Percentiles rank a stretch among this genome's conserved stretches.
These are phyloP conservation scores for Penicillium turbatum DNA, from an alignment of 495 filamentous ascomycete species.

Conservation along the genomic window DNA sequence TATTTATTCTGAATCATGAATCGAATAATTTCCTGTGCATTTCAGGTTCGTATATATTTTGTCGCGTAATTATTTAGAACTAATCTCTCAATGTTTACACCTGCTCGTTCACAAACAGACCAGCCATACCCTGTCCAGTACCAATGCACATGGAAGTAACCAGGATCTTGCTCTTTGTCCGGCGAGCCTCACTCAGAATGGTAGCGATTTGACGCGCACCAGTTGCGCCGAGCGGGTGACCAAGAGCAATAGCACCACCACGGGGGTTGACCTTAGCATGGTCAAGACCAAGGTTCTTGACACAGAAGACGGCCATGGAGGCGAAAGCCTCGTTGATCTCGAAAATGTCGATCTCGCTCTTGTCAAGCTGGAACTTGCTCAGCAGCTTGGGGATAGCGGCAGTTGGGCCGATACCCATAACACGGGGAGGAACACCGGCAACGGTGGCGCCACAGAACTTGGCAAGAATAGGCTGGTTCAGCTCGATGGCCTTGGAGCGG, in stretches of 20 bases:
- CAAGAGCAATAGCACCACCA: conserved; percentile 75
- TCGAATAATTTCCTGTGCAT: neutral
- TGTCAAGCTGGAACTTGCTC: conserved; percentile 68
- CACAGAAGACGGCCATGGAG: conserved; percentile 93
- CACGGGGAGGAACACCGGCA: conserved; percentile 80
- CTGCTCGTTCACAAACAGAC: conserved; percentile 78
- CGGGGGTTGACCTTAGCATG: conserved; percentile 84
- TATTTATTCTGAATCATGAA: neutral
- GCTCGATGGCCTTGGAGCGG: conserved; percentile 78
- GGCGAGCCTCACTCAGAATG: conserved; percentile 72
- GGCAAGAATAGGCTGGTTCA: conserved; percentile 86
- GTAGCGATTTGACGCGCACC: conserved; percentile 79
- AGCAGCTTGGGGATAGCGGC: conserved; percentile 94
- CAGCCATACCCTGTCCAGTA: conserved; percentile 81
- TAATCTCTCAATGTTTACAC: conserved; percentile 26
- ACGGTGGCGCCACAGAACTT: conserved; percentile 94
- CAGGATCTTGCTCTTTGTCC: conserved; percentile 76
- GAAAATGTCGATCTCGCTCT: conserved; percentile 80
- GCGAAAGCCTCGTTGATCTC: conserved; percentile 99
- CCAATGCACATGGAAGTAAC: conserved; percentile 88
- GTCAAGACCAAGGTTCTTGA: conserved; percentile 70
- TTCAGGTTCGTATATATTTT: neutral
- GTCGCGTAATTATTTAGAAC: neutral
- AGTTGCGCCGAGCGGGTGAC: conserved; percentile 78
- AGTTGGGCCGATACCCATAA: conserved; percentile 97